Base-by-base conservation (phyloP, 129 eudicot genomes). In the Lactuca sativa region DNA sequence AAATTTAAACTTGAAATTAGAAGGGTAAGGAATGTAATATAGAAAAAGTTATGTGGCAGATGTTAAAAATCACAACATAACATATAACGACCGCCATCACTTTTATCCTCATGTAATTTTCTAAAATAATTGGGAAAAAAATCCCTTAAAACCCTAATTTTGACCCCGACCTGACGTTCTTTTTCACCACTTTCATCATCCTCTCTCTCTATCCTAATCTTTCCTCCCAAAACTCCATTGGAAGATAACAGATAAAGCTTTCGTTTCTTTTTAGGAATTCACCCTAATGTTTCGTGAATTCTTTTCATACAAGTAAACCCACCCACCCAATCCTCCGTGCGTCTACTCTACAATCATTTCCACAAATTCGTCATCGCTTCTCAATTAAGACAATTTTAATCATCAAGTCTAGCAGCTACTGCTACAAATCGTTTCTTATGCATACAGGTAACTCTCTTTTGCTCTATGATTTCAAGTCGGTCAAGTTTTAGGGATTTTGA, bases 201-300 rank as follows among this genome's bases (percentile, higher is more conserved):
- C 73, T 48, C 53, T 75, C 62, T 76, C 56, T 76, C 71, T 76
- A 76, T 76, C 80, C 80, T 60, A 61, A 68, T 75, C 80, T 66
- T 75, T 66, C 79, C 59, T 73, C 54, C 67, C 80, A 58, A 71
- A 75, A 66, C 67, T 66, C 62, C 48, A 73, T 73, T 40, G 57
- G 72, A 68, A 76, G 73, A 74, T 64, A 74, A 60, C 80, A 68
- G 64, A 67, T 60, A 68, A 68, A 76, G 30, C 70, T 76, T 61
- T 15, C 63, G 21, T 15, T 74, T 31, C 15, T 52, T 11, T 70
- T 5, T 52, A 3, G 33, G 38, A 68, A 67, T 74, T 65, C 57
- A 53, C 37, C 75, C 31, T 0, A 9, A 60, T 49, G 13, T 33
- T 56, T 66, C 41, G 8, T 57, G 13, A 66, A 31, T 60, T 68